Conservation (phyloP, 306 rosid genomes). For the Phaseolus lunatus region DNA sequence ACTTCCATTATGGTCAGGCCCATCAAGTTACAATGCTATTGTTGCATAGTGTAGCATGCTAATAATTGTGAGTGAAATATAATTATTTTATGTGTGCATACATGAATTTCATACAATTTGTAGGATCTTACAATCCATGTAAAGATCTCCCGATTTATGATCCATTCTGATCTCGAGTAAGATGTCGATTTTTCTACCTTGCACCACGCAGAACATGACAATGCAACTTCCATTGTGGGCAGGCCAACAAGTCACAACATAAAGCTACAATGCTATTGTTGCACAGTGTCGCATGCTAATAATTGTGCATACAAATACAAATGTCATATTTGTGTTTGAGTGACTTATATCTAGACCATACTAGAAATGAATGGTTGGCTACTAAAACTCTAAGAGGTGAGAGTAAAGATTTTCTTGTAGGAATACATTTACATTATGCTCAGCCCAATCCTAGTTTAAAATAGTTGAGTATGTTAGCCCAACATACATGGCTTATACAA, state of each 20-base stretch:
- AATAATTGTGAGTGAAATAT: too few relatives aligned
- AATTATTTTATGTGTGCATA: too few relatives aligned
- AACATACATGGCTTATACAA: background rate
- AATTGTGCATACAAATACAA: constrained; percentile 5
- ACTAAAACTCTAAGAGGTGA: background rate
- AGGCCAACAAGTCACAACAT: background rate
- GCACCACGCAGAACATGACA: background rate
- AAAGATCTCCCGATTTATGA: too few relatives aligned
- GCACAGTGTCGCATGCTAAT: background rate
- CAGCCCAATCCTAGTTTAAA: background rate
- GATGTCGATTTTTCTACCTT: too few relatives aligned
- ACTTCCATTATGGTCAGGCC: too few relatives aligned
- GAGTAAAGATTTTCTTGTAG: background rate
- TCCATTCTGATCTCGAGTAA: too few relatives aligned
- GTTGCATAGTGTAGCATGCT: too few relatives aligned
- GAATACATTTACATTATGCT: background rate
- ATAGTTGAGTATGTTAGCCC: background rate
- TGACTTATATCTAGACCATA: background rate
- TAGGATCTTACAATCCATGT: too few relatives aligned
- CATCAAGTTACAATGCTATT: too few relatives aligned
- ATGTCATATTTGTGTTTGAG: background rate
- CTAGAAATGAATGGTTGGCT: background rate
- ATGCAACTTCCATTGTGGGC: background rate
- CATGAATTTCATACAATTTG: too few relatives aligned
- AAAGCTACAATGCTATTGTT: background rate